These are phyloP conservation scores for Trichoderma atrobrunneum DNA, from an alignment of 2,329 filamentous ascomycete species.

Conservation along the genomic window DNA sequence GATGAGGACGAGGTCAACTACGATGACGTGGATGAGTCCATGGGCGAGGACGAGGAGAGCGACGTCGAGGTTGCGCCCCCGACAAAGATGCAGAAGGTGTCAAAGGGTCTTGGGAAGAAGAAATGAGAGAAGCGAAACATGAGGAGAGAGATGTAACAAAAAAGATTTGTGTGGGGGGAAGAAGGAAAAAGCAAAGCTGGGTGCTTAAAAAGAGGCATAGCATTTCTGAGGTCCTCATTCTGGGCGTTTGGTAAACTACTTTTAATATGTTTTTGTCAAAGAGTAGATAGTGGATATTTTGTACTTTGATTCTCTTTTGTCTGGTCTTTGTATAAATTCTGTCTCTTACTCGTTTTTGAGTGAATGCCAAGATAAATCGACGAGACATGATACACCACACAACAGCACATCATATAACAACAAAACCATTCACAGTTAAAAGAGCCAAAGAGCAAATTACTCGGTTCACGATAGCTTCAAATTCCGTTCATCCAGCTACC, in stretches of 20 bases:
- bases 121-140: slow-evolving; percentile 28
- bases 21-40: slow-evolving; percentile 54
- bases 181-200: not conserved
- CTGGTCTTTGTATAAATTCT: not conserved
- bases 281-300: not conserved
- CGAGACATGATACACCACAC: not conserved
- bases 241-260: slow-evolving; percentile 18
- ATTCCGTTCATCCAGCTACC: not conserved
- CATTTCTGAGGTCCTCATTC: slow-evolving; percentile 9
- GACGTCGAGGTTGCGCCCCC: slow-evolving; percentile 50
- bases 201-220: slow-evolving; percentile 1
- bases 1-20: slow-evolving; percentile 61
- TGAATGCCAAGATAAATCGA: not conserved
- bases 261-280: slow-evolving; percentile 3
- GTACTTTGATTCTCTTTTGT: not conserved
- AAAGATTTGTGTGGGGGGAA: not conserved
- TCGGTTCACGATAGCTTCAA: not conserved
- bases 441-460: not conserved
- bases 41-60: slow-evolving; percentile 55
- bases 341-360: not conserved
- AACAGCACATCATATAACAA: not conserved
- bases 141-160: not conserved
- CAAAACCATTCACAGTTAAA: not conserved
- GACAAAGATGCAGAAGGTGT: slow-evolving; percentile 43
- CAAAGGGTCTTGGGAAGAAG: slow-evolving; percentile 36